Evolutionary conservation across 495 filamentous ascomycete species (phyloP).

Genomic region (Immersiella caudata): DNA sequence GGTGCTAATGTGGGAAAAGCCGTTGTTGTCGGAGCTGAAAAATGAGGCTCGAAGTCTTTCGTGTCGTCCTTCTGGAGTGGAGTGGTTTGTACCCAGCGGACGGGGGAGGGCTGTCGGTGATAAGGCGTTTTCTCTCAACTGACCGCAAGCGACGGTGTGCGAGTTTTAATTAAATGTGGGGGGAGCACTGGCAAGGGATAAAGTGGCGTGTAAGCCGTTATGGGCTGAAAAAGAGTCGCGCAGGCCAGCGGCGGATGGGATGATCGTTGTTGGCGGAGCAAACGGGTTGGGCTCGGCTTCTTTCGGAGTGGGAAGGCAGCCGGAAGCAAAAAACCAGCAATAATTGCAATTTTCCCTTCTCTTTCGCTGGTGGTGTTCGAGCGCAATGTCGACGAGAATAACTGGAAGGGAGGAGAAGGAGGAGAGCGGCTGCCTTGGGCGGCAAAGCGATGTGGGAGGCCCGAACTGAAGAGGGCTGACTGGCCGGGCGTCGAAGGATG

Average conservation of each 20-base stretch:
- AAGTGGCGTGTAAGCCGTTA: constrained; percentile 21
- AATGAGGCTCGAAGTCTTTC: constrained; percentile 1
- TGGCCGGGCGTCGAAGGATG: constrained; percentile 12
- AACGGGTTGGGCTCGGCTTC: constrained; percentile 2
- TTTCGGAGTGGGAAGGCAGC: background rate
- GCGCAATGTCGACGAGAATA: constrained; percentile 1
- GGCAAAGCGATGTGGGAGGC: constrained; percentile 19
- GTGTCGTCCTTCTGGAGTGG: background rate
- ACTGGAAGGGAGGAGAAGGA: background rate
- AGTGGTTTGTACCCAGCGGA: constrained; percentile 2
- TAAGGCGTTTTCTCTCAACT: constrained; percentile 17
- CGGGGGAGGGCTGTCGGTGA: constrained; percentile 11
- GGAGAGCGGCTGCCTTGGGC: constrained; percentile 12
- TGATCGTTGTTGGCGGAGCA: background rate
- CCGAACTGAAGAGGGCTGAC: constrained; percentile 25
- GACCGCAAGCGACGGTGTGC: constrained; percentile 29
- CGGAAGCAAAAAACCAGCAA: background rate
- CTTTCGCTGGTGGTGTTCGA: background rate
- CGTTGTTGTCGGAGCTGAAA: constrained; percentile 1
- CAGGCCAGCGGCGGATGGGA: constrained; percentile 8
- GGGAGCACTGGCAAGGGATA: constrained; percentile 26
- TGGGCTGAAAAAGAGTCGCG: constrained; percentile 14
- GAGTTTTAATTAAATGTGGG: constrained; percentile 36
- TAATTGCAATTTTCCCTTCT: background rate
- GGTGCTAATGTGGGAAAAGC: background rate